Evolutionary conservation across 176 grass and related monocot genomes (phyloP).

Genomic region (Musa itinerans): DNA sequence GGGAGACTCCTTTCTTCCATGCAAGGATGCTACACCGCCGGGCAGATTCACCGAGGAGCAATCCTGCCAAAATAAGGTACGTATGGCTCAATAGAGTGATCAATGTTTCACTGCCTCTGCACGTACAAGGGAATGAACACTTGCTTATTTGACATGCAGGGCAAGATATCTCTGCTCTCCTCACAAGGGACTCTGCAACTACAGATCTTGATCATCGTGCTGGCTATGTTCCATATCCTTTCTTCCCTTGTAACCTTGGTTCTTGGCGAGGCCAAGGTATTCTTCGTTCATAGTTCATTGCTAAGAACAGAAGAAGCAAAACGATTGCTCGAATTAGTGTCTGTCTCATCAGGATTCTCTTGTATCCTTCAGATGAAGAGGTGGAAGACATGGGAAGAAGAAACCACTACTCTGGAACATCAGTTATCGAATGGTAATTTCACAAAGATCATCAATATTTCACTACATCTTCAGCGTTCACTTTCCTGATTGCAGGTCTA

Average conservation of each 20-base stretch:
- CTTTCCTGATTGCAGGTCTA: no score
- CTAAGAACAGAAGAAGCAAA: no score
- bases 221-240: constrained; percentile 5
- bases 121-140: background rate
- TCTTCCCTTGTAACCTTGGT: background rate
- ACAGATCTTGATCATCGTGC: background rate
- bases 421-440: no score
- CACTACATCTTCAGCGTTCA: no score
- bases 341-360: background rate
- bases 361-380: constrained; percentile 14
- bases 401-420: constrained; percentile 8
- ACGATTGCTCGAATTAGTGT: no score
- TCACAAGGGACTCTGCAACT: background rate
- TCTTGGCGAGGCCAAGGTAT: constrained; percentile 6
- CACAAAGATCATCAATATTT: no score
- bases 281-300: no score
- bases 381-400: constrained; percentile 21
- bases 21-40: background rate
- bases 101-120: background rate
- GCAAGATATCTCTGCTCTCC: constrained; percentile 2
- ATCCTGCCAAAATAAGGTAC: constrained; percentile 3
- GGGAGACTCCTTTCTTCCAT: constrained; percentile 4
- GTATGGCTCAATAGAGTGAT: background rate
- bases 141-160: background rate
- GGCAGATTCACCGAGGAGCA: background rate